These are phyloP conservation scores for Salix koriyanagi DNA, from an alignment of 345 rosid species.

Conservation along the genomic window DNA sequence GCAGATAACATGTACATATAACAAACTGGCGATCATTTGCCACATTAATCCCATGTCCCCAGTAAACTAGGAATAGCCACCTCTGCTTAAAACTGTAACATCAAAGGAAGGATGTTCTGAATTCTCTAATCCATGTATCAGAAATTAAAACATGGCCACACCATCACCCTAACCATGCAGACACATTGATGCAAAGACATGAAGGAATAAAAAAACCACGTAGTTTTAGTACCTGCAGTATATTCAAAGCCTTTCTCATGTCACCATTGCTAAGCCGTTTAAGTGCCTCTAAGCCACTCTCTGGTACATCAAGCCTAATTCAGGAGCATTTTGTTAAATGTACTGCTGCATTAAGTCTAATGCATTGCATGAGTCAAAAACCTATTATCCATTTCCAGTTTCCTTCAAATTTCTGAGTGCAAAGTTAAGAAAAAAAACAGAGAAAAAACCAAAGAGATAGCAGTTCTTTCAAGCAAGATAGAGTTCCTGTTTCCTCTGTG, in stretches of 20 bases:
- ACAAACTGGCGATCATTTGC: too few species aligned
- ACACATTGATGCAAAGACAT: neutral
- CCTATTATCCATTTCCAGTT: neutral
- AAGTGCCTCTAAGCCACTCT: constrained; percentile 72
- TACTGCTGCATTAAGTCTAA: neutral
- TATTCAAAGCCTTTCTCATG: constrained; percentile 98
- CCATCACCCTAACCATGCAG: neutral
- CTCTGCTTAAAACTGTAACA: neutral
- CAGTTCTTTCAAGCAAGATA: neutral
- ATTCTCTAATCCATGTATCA: neutral
- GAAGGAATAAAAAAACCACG: neutral
- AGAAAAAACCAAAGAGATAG: neutral
- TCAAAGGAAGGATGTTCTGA: neutral
- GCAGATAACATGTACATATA: too few species aligned
- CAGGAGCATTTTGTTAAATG: neutral
- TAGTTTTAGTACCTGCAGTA: constrained; percentile 65
- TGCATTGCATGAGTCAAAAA: neutral
- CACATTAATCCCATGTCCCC: too few species aligned
- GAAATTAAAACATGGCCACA: neutral
- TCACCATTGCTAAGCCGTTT: constrained; percentile 92
- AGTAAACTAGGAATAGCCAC: too few species aligned
- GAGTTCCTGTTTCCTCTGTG: neutral
- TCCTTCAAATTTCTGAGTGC: neutral
- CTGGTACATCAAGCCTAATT: constrained; percentile 73
- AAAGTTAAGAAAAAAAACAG: too few species aligned